These are phyloP conservation scores for Colletotrichum incanum DNA, from an alignment of 2,329 filamentous ascomycete genomes.

Conservation along the genomic window DNA sequence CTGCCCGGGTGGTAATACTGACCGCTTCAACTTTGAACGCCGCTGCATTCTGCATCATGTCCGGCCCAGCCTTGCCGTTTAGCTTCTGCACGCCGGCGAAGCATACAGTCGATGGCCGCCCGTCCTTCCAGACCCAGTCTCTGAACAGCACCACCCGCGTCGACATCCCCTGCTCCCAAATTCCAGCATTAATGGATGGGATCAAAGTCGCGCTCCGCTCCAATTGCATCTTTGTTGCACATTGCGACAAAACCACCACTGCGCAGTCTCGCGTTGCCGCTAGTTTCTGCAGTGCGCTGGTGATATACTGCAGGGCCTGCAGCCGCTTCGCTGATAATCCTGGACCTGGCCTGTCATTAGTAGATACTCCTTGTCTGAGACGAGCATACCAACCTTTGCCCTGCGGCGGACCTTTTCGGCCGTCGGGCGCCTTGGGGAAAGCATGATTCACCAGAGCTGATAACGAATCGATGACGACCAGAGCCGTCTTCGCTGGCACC, in stretches of 20 bases:
- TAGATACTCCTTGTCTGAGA: conserved; percentile 28
- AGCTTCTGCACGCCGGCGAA: conserved; percentile 78
- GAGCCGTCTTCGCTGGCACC: conserved; percentile 73
- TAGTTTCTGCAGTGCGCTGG: conserved; percentile 81
- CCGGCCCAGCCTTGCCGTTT: conserved; percentile 65
- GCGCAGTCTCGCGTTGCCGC: conserved; percentile 82
- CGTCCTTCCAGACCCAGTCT: conserved; percentile 75
- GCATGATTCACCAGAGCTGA: conserved; percentile 84
- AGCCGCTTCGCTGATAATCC: conserved; percentile 60
- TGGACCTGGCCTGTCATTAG: conserved; percentile 50
- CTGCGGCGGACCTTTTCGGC: conserved; percentile 55
- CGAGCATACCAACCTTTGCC: conserved; percentile 54
- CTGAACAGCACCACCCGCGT: conserved; percentile 84
- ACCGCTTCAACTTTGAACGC: conserved; percentile 67
- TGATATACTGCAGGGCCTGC: conserved; percentile 73
- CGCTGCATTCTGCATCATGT: conserved; percentile 60
- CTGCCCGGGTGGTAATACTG: conserved; percentile 46
- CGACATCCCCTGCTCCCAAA: conserved; percentile 86
- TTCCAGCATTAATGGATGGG: conserved; percentile 80
- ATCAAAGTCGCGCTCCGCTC: conserved; percentile 78
- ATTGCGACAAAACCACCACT: conserved; percentile 83
- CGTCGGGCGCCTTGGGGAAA: conserved; percentile 74
- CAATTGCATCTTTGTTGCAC: conserved; percentile 83
- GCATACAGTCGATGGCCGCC: conserved; percentile 64
- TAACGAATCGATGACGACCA: conserved; percentile 85